Conservation (phyloP, 768 basidiomycete genomes). For the Termitomyces titanicus region DNA sequence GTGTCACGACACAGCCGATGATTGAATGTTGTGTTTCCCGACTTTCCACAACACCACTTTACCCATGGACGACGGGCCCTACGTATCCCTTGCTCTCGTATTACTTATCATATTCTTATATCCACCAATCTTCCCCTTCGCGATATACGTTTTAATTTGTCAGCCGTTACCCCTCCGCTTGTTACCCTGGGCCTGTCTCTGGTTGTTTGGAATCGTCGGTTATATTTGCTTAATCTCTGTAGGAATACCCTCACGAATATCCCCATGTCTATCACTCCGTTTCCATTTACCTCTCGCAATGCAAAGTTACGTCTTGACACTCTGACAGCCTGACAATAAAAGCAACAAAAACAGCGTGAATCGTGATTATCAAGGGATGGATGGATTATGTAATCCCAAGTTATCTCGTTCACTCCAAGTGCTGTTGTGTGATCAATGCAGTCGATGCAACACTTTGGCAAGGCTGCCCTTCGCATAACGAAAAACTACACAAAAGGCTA, state of each 20-base stretch:
- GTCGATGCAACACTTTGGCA: conserved; percentile 75
- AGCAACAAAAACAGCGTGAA: too few relatives aligned
- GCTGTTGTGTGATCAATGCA: not conserved
- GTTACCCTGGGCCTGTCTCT: conserved; percentile 9
- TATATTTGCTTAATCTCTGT: conserved; percentile 20
- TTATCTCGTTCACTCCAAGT: not conserved
- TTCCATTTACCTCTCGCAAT: not conserved
- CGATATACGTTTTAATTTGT: conserved; percentile 9
- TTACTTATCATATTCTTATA: conserved; percentile 7
- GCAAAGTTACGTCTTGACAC: not conserved
- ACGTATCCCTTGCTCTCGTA: not conserved
- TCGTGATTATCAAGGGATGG: not conserved
- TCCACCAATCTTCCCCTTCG: conserved; percentile 2
- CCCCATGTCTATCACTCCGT: conserved; percentile 5
- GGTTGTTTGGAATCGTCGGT: conserved; percentile 13
- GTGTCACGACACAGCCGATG: not conserved
- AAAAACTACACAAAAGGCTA: conserved; percentile 97
- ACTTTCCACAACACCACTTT: not conserved
- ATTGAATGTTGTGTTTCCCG: not conserved
- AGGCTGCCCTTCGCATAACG: conserved; percentile 80
- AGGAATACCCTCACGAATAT: conserved; percentile 17
- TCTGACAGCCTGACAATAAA: not conserved
- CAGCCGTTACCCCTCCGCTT: not conserved
- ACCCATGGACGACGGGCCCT: conserved; percentile 3
- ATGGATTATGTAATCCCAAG: conserved; percentile 1